phyloP scores from a whole-genome alignment of 495 filamentous ascomycete species.

The Jackrogersella multiformis region DNA sequence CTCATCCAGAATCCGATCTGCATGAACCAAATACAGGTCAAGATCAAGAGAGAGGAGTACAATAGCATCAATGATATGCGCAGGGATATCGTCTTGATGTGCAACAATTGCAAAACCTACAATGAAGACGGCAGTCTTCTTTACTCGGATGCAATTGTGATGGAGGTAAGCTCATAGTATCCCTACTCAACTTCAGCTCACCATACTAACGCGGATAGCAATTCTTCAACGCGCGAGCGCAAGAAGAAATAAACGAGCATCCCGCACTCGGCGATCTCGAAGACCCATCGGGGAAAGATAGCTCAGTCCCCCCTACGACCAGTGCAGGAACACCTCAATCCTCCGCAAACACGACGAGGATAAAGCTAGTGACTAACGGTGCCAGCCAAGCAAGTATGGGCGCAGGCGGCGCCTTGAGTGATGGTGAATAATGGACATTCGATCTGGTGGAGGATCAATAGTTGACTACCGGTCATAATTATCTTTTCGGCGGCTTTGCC shows the following conservation, averaged over 20 bases:
- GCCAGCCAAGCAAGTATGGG: slow-evolving; percentile 55
- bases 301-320: slow-evolving; percentile 71
- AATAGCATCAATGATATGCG: slow-evolving; percentile 79
- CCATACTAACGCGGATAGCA: slow-evolving; percentile 55
- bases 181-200: not conserved
- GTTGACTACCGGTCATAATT: slow-evolving; percentile 1
- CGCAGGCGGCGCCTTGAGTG: slow-evolving; percentile 53
- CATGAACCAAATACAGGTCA: slow-evolving; percentile 90
- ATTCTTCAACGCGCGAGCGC: slow-evolving; percentile 72
- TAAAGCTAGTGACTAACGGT: slow-evolving; percentile 67
- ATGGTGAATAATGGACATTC: slow-evolving; percentile 50
- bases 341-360: slow-evolving; percentile 53
- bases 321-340: slow-evolving; percentile 76
- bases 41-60: slow-evolving; percentile 95
- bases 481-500: slow-evolving; percentile 5
- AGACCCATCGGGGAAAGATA: slow-evolving; percentile 64
- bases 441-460: not conserved
- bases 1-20: slow-evolving; percentile 91
- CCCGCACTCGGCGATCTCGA: slow-evolving; percentile 81
- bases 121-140: slow-evolving; percentile 94
- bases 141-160: slow-evolving; percentile 89
- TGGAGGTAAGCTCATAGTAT: slow-evolving; percentile 75
- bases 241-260: slow-evolving; percentile 72
- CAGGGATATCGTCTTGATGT: slow-evolving; percentile 82
- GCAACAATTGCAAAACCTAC: slow-evolving; percentile 90